Evolutionary conservation across 139 green algal genomes (phyloP).

Genomic region (Raphidocelis subcapitata): DNA sequence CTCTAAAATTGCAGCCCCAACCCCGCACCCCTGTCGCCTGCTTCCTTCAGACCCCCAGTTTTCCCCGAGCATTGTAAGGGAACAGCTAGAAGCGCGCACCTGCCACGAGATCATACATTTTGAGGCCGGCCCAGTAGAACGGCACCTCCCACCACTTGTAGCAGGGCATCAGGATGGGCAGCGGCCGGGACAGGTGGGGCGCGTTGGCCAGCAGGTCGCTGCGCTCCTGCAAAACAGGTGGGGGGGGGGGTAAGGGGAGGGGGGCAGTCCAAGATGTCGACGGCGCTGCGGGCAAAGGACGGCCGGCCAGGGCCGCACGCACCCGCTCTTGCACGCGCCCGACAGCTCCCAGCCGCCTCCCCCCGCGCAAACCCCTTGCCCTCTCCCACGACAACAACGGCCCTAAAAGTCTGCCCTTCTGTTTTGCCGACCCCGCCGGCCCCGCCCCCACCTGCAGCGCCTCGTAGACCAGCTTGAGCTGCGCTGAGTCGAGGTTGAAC

Average conservation of each 20-base stretch:
- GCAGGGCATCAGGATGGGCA: constrained; percentile 97
- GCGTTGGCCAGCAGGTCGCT: constrained; percentile 81
- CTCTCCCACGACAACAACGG: too few relatives aligned
- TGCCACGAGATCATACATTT: constrained; percentile 94
- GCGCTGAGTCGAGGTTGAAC: constrained; percentile 81
- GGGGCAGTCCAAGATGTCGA: too few relatives aligned
- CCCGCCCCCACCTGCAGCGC: constrained; percentile 50
- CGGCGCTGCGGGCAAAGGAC: too few relatives aligned
- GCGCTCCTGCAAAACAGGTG: constrained; percentile 66
- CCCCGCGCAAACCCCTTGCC: not conserved
- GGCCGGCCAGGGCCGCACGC: constrained; percentile 75
- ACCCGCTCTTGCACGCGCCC: constrained; percentile 74
- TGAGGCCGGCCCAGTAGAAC: constrained; percentile 95
- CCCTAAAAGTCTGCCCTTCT: too few relatives aligned
- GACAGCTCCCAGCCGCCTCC: not conserved
- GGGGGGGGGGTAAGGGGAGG: too few relatives aligned
- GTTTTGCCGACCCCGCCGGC: not conserved
- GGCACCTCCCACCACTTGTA: constrained; percentile 98
- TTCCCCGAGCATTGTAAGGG: too few relatives aligned
- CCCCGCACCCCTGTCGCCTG: not conserved
- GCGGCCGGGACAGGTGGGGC: constrained; percentile 69
- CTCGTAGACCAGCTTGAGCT: constrained; percentile 95
- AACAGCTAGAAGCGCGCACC: too few relatives aligned
- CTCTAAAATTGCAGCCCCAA: not conserved
- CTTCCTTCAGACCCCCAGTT: not conserved